Base-by-base conservation (phyloP, 768 basidiomycete genomes). In the Rickenella mellea region DNA sequence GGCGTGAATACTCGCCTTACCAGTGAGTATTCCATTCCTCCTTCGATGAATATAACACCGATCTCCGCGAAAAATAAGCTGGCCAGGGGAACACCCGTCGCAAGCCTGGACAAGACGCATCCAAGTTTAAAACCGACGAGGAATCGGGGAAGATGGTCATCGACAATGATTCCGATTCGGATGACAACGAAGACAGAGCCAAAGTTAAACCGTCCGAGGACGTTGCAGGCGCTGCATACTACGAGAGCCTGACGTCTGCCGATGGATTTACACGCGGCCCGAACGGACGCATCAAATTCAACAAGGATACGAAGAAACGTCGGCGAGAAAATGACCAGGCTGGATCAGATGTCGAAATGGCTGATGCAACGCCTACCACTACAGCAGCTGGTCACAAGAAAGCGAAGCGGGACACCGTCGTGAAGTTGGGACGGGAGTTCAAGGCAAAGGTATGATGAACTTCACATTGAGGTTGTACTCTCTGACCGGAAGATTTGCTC, bases 231-330 rank as follows among this genome's bases (percentile, higher is more conserved):
- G 70, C 66, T 6, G 94, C 91, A 1, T 98, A 96, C 61, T 76
- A 71, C 45, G 89, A 96, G 61, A 76, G 70, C 38, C 55, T 94
- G 44, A 80, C 80, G 7, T 91, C 89, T 5, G 80, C 78, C 19
- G 94, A 97, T 59, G 94, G 93, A 17, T 91, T 91, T 65, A 83
- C 75, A 2, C 78, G 93, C 22, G 87, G 89, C 19, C 68, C 79
- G 1, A 79, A 77, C 47, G 96, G 96, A 5, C 78, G 76, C 41
- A 63, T 98, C 57, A 93, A 90, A 61, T 97, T 98, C 65, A 89
- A 96, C 68, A 97, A 96, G 60, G 83, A 94, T 55, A 97, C 91
- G 27, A 98, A 93, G 63, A 92, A 94, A 61, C 79, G 91, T 44
- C 65, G 91, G 46, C 73, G 84, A 39, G 80, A 79, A 40, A 75